phyloP scores from a whole-genome alignment of 2,329 filamentous ascomycete species.

The Fusarium phyllophilum region DNA sequence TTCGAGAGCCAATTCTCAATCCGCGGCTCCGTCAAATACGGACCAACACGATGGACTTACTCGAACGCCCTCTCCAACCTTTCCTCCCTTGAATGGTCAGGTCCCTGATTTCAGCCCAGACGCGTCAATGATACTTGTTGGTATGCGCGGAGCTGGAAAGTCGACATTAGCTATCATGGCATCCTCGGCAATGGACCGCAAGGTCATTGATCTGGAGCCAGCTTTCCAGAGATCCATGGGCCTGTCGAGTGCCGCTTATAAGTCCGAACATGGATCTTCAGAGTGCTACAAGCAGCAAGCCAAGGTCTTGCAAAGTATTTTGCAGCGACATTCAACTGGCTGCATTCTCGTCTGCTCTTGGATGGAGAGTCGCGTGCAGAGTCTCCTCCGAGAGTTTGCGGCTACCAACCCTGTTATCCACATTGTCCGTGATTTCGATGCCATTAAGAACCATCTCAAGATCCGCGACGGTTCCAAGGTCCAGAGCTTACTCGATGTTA shows the following conservation, averaged over 20 bases:
- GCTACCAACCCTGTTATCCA: slow-evolving; percentile 76
- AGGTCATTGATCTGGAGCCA: slow-evolving; percentile 75
- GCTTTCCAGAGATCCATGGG: slow-evolving; percentile 73
- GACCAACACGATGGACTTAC: slow-evolving; percentile 39
- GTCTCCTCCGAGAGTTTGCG: slow-evolving; percentile 69
- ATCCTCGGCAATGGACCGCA: slow-evolving; percentile 74
- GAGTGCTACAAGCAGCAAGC: slow-evolving; percentile 73
- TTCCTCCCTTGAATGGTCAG: slow-evolving; percentile 43
- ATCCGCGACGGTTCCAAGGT: slow-evolving; percentile 66
- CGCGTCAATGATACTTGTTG: slow-evolving; percentile 78
- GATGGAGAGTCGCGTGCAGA: slow-evolving; percentile 71
- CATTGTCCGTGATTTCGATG: slow-evolving; percentile 71
- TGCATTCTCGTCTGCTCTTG: slow-evolving; percentile 79
- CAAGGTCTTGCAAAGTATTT: slow-evolving; percentile 67
- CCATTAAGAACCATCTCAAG: slow-evolving; percentile 71
- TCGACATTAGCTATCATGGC: slow-evolving; percentile 80
- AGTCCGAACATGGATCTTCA: slow-evolving; percentile 68
- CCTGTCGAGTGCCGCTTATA: slow-evolving; percentile 69
- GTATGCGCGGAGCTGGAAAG: slow-evolving; percentile 79
- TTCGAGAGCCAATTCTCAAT: slow-evolving; percentile 22
- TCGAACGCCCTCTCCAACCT: slow-evolving; percentile 40
- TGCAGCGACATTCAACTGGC: slow-evolving; percentile 67
- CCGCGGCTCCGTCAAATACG: slow-evolving; percentile 21
- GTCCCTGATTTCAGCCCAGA: slow-evolving; percentile 62
- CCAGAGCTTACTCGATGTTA: slow-evolving; percentile 66